A percentile compares a stretch with the other conserved stretches of the same genome.
Conservation (phyloP, 2,329 filamentous ascomycete genomes). For the Periconia macrospinosa region DNA sequence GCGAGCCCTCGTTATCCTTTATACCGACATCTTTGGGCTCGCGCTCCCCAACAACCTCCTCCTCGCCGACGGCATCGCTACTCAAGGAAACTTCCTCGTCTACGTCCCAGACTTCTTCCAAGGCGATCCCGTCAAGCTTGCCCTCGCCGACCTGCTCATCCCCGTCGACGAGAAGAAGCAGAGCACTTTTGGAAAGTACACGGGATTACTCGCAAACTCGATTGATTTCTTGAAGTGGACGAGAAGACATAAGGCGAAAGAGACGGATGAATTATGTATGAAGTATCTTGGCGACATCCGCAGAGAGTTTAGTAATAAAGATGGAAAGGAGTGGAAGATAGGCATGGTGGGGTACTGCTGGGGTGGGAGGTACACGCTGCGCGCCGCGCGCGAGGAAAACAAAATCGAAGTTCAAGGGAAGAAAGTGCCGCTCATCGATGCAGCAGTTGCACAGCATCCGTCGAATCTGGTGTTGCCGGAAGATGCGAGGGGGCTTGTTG, state of each 20-base stretch:
- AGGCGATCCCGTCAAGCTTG: conserved; percentile 20
- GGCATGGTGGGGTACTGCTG: conserved; percentile 40
- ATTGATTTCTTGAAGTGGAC: conserved; percentile 27
- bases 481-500: conserved; percentile 25
- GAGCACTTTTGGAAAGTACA: conserved; percentile 41
- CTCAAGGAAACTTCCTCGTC: conserved; percentile 22
- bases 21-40: conserved; percentile 28
- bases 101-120: conserved; percentile 29
- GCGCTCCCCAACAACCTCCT: conserved; percentile 29
- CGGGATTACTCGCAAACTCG: conserved; percentile 39
- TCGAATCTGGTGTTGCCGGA: conserved; percentile 40
- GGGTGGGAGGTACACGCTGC: conserved; percentile 35
- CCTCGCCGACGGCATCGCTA: conserved; percentile 26
- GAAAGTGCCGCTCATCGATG: conserved; percentile 42
- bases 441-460: conserved; percentile 43
- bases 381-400: conserved; percentile 23
- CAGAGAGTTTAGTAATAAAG: conserved; percentile 24
- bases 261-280: conserved; percentile 38
- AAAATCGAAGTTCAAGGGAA: conserved; percentile 40
- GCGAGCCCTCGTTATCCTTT: conserved; percentile 22
- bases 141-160: conserved; percentile 39
- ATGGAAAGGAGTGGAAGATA: conserved; percentile 26
- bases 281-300: conserved; percentile 37
- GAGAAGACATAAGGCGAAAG: conserved; percentile 34
- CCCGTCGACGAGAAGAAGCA: conserved; percentile 42